Evolutionary conservation across 257 asterid genomes (phyloP).

Genomic region (Parsonsia alboflavescens): DNA sequence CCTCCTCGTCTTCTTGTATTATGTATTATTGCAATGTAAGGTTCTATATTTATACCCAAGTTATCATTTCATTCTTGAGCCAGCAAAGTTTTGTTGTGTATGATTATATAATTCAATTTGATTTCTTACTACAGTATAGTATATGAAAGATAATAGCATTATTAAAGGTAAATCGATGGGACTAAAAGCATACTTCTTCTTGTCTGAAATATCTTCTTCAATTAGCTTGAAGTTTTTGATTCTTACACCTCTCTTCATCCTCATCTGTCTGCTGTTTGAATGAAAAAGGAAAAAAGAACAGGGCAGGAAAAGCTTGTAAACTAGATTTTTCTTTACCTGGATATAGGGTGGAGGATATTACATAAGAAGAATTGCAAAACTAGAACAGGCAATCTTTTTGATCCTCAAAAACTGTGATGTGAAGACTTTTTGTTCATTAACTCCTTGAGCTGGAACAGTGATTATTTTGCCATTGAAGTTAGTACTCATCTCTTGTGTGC

Average conservation of each 20-base stretch:
- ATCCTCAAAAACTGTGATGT: neutral
- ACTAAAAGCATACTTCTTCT: neutral
- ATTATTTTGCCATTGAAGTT: neutral
- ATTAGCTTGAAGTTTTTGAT: neutral
- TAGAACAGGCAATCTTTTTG: neutral
- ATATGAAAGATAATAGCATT: neutral
- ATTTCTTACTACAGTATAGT: neutral
- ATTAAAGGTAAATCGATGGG: neutral
- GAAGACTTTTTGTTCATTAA: too few relatives aligned
- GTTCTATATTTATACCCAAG: neutral
- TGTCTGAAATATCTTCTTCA: neutral
- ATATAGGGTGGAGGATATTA: neutral
- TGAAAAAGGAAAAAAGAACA: too few relatives aligned
- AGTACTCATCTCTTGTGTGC: neutral
- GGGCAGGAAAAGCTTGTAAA: neutral
- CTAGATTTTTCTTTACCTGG: neutral
- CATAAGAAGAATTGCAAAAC: too few relatives aligned
- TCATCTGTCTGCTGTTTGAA: neutral
- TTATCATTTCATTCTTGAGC: slow-evolving; percentile 5
- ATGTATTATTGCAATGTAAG: neutral
- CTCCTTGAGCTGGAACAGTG: neutral
- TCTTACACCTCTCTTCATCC: neutral
- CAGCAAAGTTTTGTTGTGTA: slow-evolving; percentile 1
- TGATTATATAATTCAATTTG: neutral
- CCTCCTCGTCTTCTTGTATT: neutral